Conservation (phyloP, 2,329 filamentous ascomycete genomes). For the Helicocarpus griseus region DNA sequence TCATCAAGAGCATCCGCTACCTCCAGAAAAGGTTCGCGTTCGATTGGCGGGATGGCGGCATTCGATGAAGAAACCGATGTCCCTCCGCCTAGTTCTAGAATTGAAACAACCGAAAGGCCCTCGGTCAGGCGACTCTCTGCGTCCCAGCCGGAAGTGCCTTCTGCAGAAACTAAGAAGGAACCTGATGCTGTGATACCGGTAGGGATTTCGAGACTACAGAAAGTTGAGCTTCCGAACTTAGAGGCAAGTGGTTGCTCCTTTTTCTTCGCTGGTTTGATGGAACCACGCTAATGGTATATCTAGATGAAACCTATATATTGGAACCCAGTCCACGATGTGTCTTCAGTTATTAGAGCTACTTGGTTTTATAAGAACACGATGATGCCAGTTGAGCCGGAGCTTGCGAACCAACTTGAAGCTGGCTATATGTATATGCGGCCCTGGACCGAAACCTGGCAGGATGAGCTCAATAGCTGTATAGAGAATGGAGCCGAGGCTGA, state of each 20-base stretch:
- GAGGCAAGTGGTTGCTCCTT: conserved; percentile 21
- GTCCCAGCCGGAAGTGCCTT: background rate
- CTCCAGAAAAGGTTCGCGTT: background rate
- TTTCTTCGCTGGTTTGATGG: background rate
- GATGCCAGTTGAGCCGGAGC: conserved; percentile 71
- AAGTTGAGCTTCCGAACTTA: conserved; percentile 71
- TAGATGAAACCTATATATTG: conserved; percentile 97
- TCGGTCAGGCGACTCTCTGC: conserved; percentile 6
- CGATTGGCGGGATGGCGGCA: conserved; percentile 1
- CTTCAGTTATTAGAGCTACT: conserved; percentile 71
- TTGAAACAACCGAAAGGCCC: conserved; percentile 2
- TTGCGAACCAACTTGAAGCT: conserved; percentile 87
- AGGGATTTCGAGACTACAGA: conserved; percentile 79
- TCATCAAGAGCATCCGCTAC: conserved; percentile 2
- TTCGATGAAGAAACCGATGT: background rate
- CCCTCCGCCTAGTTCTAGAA: background rate
- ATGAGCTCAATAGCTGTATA: conserved; percentile 81
- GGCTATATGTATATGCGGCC: conserved; percentile 79
- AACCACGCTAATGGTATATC: conserved; percentile 9
- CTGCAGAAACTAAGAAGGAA: conserved; percentile 20
- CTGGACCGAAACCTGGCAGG: conserved; percentile 86
- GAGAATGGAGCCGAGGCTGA: conserved; percentile 85
- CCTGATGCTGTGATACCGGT: conserved; percentile 59
- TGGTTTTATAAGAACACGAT: conserved; percentile 98
- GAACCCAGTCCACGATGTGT: conserved; percentile 85